Evolutionary conservation across 441 rosid genomes (phyloP), one percentile per base, ranked within the genome.

Genomic region (Gossypium trilobum): DNA sequence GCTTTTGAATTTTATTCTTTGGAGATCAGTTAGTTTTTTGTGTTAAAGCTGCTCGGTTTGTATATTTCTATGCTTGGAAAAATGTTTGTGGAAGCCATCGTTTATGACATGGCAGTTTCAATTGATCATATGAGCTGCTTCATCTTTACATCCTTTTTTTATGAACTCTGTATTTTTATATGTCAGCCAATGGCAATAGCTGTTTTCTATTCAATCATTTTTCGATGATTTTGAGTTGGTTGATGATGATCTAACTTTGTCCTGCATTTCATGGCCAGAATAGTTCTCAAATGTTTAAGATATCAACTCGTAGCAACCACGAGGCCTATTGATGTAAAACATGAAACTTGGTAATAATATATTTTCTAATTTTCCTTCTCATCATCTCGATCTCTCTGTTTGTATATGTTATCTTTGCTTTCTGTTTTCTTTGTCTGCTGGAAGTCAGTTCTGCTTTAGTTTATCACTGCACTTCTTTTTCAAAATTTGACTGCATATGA

Each of bases 331-430:
- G 31, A 76, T 67, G 68, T 73, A 69, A 79, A 83, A 42, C 74
- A 81, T 87, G 88, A 84, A 85, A 78, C 74, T 81, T 68, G 87
- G 83, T 85, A 80, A 79, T 74, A 31, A 29, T 31, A 64, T 10
- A 25, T 25, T 42, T 56, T 57, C 25, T 5, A 20, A 13, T 56
- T 13, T 46, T 46, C 56, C n/a, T 23, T 48, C 57, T 23, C 71
- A n/a, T 67, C 57, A 48, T 67, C 56, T 67, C 0, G 51, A 14
- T 42, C 19, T n/a, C 68, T 63, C 52, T 63, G 67, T 57, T 5
- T 51, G 56, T 51, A 16, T 14, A 51, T 51, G 8, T 14, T 51
- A 51, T 16, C 51, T 46, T 14, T 51, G 56, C 56, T 51, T 51
- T 46, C 51, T 46, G 14, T 46, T 46, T 46, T 46, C 51, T 42